These are phyloP conservation scores for Salix suchowensis DNA, from an alignment of 345 rosid species.

Conservation along the genomic window DNA sequence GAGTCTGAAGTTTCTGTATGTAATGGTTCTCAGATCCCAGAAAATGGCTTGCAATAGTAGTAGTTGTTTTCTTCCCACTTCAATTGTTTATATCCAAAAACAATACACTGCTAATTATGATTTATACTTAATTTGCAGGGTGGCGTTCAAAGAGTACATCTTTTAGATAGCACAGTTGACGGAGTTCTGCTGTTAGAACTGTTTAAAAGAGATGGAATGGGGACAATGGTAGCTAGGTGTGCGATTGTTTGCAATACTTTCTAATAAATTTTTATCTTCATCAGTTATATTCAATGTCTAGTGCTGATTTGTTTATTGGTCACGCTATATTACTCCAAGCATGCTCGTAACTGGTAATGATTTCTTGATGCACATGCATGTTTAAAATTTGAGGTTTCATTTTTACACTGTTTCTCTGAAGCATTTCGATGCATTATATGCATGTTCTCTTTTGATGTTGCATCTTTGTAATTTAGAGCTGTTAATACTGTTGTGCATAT, in stretches of 20 bases:
- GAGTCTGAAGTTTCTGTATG: background rate
- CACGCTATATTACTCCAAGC: background rate
- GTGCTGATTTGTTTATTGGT: background rate
- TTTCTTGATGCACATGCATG: background rate
- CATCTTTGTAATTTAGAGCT: too few relatives aligned
- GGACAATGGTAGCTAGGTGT: constrained; percentile 99
- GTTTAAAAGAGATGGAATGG: constrained; percentile 96
- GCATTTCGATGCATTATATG: too few relatives aligned
- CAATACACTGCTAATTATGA: background rate
- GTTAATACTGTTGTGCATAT: too few relatives aligned
- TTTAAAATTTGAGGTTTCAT: background rate
- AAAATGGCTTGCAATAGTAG: background rate
- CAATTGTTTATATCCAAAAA: background rate
- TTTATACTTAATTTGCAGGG: constrained; percentile 50
- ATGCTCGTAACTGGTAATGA: background rate
- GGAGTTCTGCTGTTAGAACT: constrained; percentile 79
- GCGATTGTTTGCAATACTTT: background rate
- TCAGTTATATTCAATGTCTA: background rate
- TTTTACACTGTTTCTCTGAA: too few relatives aligned
- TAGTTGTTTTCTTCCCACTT: constrained; percentile 2
- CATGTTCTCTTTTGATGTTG: too few relatives aligned
- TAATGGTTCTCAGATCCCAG: background rate
- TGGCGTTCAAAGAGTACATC: constrained; percentile 96
- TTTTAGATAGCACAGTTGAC: constrained; percentile 81
- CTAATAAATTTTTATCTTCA: background rate